Evolutionary conservation across 305 asterid species (phyloP).

Genomic region (Solanum hybrid): DNA sequence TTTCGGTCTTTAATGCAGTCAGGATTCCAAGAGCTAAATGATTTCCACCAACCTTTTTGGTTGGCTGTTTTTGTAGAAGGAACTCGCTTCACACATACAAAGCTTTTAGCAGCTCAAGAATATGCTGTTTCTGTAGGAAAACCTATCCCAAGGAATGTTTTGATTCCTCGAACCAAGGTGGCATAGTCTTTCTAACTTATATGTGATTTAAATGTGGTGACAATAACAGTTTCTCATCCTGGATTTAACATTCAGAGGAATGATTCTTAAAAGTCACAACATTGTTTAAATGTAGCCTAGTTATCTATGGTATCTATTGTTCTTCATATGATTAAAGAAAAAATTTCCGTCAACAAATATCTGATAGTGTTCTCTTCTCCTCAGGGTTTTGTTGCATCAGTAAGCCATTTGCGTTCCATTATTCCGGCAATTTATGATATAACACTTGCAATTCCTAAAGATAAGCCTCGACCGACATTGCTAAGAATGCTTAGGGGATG

Average conservation of each 20-base stretch:
- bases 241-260: neutral
- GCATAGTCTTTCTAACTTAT: neutral
- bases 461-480: conserved; percentile 56
- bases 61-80: conserved; percentile 77
- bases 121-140: conserved; percentile 52
- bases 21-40: conserved; percentile 39
- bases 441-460: conserved; percentile 65
- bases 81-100: conserved; percentile 63
- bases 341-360: neutral
- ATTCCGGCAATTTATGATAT: conserved; percentile 61
- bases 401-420: conserved; percentile 46
- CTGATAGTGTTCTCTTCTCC: conserved; percentile 10
- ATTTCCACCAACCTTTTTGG: conserved; percentile 63
- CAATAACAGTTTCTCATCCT: neutral
- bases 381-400: conserved; percentile 82
- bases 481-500: conserved; percentile 58
- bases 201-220: neutral
- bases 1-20: conserved; percentile 37
- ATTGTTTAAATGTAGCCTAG: neutral
- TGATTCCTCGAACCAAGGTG: conserved; percentile 82
- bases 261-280: neutral
- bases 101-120: conserved; percentile 62
- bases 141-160: conserved; percentile 60
- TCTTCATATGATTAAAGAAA: neutral
- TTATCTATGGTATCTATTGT: neutral